Evolutionary conservation across 768 basidiomycete genomes (phyloP), one percentile per base, ranked within the genome.

Genomic region (Kwoniella mangroviensis): DNA sequence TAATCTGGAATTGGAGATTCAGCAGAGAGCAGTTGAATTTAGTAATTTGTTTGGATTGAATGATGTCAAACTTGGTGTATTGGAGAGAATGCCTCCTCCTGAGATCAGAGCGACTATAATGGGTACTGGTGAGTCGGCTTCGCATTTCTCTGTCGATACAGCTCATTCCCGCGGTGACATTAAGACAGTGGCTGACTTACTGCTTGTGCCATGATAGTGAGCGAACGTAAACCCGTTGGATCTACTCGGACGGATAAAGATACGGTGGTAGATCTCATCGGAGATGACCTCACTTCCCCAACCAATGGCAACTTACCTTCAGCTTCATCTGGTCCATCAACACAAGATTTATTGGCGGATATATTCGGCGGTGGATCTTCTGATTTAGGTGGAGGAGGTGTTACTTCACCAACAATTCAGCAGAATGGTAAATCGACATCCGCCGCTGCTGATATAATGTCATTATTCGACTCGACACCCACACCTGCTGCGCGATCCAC

Each of bases 31-130:
- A 0, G 93, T 98, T 15, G 97, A 99, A 83, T 98, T 94, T 82
- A 92, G 91, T 0, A 91, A 88, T 75, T 81, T 99, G 74, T 93
- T 93, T 80, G 65, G 60, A 13, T 74, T 69, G 56, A 59, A 53
- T 22, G 80, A 81, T 34, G 73, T 83, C 52, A 71, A 77, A 15
- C 88, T 87, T 34, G 97, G 96, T 45, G 94, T 99, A 1, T 83
- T 98, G 69, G 97, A 99, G 85, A 88, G 94, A 65, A 99, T 99
- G 97, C 97, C 97, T n/a, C 92, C 93, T 5, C 97, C 97, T 1
- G 97, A 99, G 82, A 84, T 98, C 73, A 97, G 95, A 84, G 91
- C 92, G n/a, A 98, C 96, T 2, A 92, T 98, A 2, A 91, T 96
- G 87, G 97, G 93, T 56, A 87, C 91, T 69, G 92, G 94, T 95